Base-by-base conservation (phyloP, 768 basidiomycete species). In the Leccinum broughii region DNA sequence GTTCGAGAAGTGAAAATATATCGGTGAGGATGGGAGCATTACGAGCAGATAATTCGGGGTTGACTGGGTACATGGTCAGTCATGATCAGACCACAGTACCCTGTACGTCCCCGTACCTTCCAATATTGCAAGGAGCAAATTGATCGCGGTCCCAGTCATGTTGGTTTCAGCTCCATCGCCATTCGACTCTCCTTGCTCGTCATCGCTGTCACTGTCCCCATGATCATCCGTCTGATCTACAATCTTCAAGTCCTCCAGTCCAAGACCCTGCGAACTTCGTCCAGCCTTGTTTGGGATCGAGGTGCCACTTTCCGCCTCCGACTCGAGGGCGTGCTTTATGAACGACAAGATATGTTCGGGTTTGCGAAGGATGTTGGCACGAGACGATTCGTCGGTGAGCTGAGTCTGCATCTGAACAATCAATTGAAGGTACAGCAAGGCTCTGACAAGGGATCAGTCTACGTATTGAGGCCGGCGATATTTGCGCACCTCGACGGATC, bases 271-370 rank as follows among this genome's bases (percentile, higher is more conserved):
- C 22, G 56, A 54, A 14, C 26, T 24, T 24, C 6, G 55, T 49
- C 54, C 39, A 7, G 35, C 13, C 53, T 59, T 59, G 62, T 64
- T 32, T n/a, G n/a, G 3, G 48, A 55, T 32, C 35, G 58, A 14
- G 4, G 58, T 32, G 3, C 30, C 24, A 46, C 15, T 46, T 26
- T 52, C 26, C 15, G 37, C 51, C 17, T 72, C 68, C 5, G 84
- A 75, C 52, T 86, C 84, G 5, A 97, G 76, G 1, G 90, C 89
- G 60, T 92, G 86, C 57, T 88, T 89, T 26, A 98, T 80, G 69
- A 97, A 97, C 3, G 82, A 78, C n/a, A 98, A 72, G 10, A 95
- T 81, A 58, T 95, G 86, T 10, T 81, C 81, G 0, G 92, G 89
- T 60, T 88, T 68, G 56, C 62, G 72, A 37, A 87, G 76, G 32